A percentile compares a stretch with the other conserved stretches of the same genome.
These are phyloP conservation scores for Agaricus blazei DNA, from an alignment of 768 basidiomycete species.

Conservation along the genomic window DNA sequence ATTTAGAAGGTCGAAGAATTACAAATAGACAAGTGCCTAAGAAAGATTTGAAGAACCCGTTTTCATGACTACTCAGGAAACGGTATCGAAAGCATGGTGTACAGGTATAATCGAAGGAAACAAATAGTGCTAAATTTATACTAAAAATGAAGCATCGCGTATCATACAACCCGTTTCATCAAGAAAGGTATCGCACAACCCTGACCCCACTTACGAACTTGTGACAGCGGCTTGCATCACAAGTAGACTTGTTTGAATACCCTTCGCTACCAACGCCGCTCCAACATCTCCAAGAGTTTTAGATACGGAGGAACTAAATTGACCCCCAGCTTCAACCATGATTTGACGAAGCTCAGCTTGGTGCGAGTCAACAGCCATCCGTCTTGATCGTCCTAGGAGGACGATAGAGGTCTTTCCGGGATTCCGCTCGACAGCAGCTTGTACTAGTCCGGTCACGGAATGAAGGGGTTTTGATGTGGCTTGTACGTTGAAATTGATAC, in stretches of 20 bases:
- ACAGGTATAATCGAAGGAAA: too few species aligned
- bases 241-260: slow-evolving; percentile 43
- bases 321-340: slow-evolving; percentile 30
- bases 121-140: too few species aligned
- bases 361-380: slow-evolving; percentile 59
- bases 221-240: slow-evolving; percentile 45
- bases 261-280: slow-evolving; percentile 57
- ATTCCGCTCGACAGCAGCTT: slow-evolving; percentile 21
- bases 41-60: too few species aligned
- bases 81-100: too few species aligned
- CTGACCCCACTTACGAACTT: not conserved
- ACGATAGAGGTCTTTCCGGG: slow-evolving; percentile 51
- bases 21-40: too few species aligned
- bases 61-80: too few species aligned
- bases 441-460: slow-evolving; percentile 41
- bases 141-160: too few species aligned
- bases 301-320: slow-evolving; percentile 51
- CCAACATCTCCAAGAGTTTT: slow-evolving; percentile 78
- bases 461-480: slow-evolving; percentile 53
- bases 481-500: slow-evolving; percentile 56
- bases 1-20: too few species aligned
- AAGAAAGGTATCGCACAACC: not conserved
- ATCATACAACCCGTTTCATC: not conserved
- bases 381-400: slow-evolving; percentile 67
- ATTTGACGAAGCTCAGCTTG: slow-evolving; percentile 52